Evolutionary conservation across 2,329 filamentous ascomycete species (phyloP).

Genomic region (Cladorrhinum sp.): DNA sequence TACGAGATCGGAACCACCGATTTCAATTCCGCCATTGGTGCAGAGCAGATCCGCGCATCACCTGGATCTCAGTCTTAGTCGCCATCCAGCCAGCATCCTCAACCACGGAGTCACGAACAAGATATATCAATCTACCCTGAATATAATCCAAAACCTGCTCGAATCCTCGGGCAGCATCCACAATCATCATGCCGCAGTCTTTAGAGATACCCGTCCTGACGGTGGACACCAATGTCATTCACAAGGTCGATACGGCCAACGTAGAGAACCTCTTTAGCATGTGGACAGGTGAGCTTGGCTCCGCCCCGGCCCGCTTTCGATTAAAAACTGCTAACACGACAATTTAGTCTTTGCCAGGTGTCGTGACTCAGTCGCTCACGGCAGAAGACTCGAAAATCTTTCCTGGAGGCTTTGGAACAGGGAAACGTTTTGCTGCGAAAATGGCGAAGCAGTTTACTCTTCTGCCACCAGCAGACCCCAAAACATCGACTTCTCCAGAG

Average conservation of each 20-base stretch:
- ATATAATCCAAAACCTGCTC: conserved; percentile 30
- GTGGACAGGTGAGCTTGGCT: conserved; percentile 72
- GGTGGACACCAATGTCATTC: conserved; percentile 86
- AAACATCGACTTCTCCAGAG: conserved; percentile 43
- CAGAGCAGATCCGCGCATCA: conserved; percentile 23
- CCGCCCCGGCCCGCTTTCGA: neutral
- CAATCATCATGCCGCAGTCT: conserved; percentile 70
- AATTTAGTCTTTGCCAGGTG: conserved; percentile 83
- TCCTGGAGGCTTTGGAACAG: conserved; percentile 95
- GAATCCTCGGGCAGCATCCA: conserved; percentile 36
- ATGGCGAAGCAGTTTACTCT: conserved; percentile 50
- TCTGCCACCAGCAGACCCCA: conserved; percentile 45
- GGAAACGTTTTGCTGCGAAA: conserved; percentile 85
- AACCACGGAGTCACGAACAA: conserved; percentile 24
- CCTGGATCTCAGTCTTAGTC: conserved; percentile 17
- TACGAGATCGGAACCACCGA: conserved; percentile 6
- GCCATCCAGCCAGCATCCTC: neutral
- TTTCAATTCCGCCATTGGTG: conserved; percentile 21
- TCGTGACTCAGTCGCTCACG: conserved; percentile 89
- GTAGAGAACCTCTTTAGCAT: conserved; percentile 93
- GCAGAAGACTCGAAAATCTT: conserved; percentile 87
- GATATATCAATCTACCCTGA: conserved; percentile 26
- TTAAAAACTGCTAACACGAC: conserved; percentile 9
- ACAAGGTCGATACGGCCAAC: conserved; percentile 91
- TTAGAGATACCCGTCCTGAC: conserved; percentile 84